A percentile compares a stretch with the other conserved stretches of the same genome.
Evolutionary conservation across 1,139 yeast species (phyloP).

Genomic region (Candida sojae): DNA sequence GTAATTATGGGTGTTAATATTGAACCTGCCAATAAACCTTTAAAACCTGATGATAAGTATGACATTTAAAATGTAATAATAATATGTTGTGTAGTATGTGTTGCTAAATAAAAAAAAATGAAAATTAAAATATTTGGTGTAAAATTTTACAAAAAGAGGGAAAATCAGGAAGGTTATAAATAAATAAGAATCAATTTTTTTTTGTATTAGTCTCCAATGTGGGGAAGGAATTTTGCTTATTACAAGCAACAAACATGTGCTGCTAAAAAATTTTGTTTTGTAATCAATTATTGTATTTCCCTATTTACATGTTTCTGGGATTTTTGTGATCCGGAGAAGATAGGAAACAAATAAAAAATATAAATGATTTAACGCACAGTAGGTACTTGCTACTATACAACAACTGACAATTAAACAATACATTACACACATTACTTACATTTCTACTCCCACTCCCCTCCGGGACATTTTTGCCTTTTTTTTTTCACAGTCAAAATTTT

Average conservation of each 20-base stretch:
- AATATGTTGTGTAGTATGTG: no score
- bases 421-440: no score
- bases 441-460: no score
- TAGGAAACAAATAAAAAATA: neutral
- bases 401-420: neutral
- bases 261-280: neutral
- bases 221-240: neutral
- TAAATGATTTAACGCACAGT: no score
- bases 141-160: neutral
- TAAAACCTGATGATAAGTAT: constrained; percentile 13
- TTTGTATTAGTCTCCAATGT: neutral
- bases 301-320: no score
- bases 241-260: neutral
- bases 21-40: constrained; percentile 32
- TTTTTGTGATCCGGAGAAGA: constrained; percentile 1
- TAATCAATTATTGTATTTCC: no score
- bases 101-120: neutral
- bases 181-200: neutral
- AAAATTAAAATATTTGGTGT: neutral
- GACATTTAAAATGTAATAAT: constrained; percentile 10
- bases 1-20: constrained; percentile 33
- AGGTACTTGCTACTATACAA: no score
- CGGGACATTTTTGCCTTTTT: no score
- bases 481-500: no score
- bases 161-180: neutral